Conservation (phyloP, 305 asterid genomes). For the Petunia hybrid region DNA sequence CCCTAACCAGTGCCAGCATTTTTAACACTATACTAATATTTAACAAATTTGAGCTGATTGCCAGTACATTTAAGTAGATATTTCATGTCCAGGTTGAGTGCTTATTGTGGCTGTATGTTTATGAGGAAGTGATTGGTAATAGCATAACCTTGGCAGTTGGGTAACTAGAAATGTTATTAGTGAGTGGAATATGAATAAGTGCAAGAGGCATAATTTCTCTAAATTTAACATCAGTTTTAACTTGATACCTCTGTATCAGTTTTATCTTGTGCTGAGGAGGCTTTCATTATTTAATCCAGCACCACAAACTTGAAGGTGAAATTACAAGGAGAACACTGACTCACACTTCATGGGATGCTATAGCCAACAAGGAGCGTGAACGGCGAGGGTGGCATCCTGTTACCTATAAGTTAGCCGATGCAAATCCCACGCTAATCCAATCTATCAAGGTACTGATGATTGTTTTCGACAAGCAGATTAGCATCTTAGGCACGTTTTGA, state of each 20-base stretch:
- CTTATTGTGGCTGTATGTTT: not conserved
- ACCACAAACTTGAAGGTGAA: constrained; percentile 73
- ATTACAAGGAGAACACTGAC: constrained; percentile 85
- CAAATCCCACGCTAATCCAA: constrained; percentile 70
- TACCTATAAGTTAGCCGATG: constrained; percentile 88
- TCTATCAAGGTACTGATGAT: constrained; percentile 77
- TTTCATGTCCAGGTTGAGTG: constrained; percentile 10
- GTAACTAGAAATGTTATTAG: constrained; percentile 20
- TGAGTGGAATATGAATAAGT: not conserved
- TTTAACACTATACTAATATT: not conserved
- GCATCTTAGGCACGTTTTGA: not conserved
- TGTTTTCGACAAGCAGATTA: constrained; percentile 7
- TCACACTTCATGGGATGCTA: constrained; percentile 90
- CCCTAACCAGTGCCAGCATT: not conserved
- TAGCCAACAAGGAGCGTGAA: constrained; percentile 69
- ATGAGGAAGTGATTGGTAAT: not conserved
- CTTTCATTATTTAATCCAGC: constrained; percentile 53
- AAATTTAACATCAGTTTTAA: constrained; percentile 9
- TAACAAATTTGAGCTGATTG: constrained; percentile 24
- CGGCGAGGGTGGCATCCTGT: constrained; percentile 97
- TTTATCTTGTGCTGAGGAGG: not conserved
- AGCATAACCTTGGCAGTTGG: constrained; percentile 9
- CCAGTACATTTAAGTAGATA: not conserved
- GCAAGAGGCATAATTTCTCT: constrained; percentile 13
- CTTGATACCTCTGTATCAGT: not conserved